Percentiles rank a stretch among this genome's conserved stretches.
Conservation (phyloP, 148 eudicot genomes). For the Cornus suecica region DNA sequence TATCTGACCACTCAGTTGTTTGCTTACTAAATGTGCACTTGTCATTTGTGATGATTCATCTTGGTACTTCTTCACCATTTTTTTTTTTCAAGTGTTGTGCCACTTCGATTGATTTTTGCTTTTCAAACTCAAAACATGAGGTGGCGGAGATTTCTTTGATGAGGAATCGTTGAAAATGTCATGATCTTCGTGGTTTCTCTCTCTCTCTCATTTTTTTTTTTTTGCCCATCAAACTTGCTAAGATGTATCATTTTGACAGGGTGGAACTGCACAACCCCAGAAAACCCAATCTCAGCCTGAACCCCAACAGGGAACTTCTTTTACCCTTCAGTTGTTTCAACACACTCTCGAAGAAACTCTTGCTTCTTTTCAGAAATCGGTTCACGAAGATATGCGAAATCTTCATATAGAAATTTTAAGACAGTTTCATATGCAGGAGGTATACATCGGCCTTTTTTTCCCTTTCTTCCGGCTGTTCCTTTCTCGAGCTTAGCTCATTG, state of each 20-base stretch:
- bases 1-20: not conserved
- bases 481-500: not conserved
- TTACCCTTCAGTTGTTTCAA: conserved; percentile 88
- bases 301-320: conserved; percentile 67
- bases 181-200: no score
- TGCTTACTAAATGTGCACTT: not conserved
- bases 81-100: not conserved
- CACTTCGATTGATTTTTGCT: not conserved
- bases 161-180: not conserved
- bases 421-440: conserved; percentile 97
- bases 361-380: conserved; percentile 82
- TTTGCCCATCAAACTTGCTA: not conserved
- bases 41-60: conserved; percentile 1
- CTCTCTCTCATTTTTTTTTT: no score
- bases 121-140: not conserved
- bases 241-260: conserved; percentile 39
- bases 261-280: conserved; percentile 41
- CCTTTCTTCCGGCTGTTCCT: not conserved
- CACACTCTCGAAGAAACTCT: conserved; percentile 92
- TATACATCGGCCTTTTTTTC: conserved; percentile 22
- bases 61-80: not conserved
- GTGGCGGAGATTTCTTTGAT: conserved; percentile 9
- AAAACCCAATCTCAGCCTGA: conserved; percentile 52
- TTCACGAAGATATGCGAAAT: conserved; percentile 89
- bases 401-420: conserved; percentile 93